phyloP scores from a whole-genome alignment of 2,329 filamentous ascomycete genomes.

The Endoconidiophora laricicola region DNA sequence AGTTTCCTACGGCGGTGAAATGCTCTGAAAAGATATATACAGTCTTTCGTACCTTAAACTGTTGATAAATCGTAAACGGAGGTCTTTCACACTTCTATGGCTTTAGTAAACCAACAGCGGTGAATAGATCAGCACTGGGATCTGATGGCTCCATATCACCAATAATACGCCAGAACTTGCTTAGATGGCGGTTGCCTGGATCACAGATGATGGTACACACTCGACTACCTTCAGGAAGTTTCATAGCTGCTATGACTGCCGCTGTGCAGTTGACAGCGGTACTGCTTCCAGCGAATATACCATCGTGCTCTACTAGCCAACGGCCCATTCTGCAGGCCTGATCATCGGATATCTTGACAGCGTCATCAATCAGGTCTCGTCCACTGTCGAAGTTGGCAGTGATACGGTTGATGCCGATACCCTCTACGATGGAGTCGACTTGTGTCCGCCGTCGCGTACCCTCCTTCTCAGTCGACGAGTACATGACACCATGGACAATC shows the following conservation, averaged over 20 bases:
- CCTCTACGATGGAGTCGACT: constrained; percentile 91
- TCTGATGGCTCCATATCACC: constrained; percentile 50
- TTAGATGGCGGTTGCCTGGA: constrained; percentile 64
- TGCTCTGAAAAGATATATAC: background rate
- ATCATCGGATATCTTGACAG: constrained; percentile 70
- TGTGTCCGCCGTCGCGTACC: constrained; percentile 78
- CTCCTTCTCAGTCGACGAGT: constrained; percentile 73
- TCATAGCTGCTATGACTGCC: constrained; percentile 50
- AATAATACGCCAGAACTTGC: constrained; percentile 69
- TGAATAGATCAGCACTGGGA: constrained; percentile 36
- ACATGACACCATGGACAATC: constrained; percentile 89
- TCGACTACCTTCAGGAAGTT: constrained; percentile 41
- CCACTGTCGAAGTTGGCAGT: constrained; percentile 87
- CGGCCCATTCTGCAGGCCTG: constrained; percentile 90
- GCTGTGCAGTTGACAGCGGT: constrained; percentile 93
- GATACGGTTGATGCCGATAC: constrained; percentile 87
- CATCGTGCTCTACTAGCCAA: constrained; percentile 90
- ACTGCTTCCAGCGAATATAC: constrained; percentile 85
- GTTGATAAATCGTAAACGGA: background rate
- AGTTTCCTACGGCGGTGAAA: background rate
- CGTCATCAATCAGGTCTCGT: constrained; percentile 73
- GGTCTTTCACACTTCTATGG: background rate
- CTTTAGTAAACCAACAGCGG: constrained; percentile 28
- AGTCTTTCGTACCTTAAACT: background rate
- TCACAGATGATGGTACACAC: constrained; percentile 80